phyloP scores from a whole-genome alignment of 805 yeast species.

The Candida golubevii region DNA sequence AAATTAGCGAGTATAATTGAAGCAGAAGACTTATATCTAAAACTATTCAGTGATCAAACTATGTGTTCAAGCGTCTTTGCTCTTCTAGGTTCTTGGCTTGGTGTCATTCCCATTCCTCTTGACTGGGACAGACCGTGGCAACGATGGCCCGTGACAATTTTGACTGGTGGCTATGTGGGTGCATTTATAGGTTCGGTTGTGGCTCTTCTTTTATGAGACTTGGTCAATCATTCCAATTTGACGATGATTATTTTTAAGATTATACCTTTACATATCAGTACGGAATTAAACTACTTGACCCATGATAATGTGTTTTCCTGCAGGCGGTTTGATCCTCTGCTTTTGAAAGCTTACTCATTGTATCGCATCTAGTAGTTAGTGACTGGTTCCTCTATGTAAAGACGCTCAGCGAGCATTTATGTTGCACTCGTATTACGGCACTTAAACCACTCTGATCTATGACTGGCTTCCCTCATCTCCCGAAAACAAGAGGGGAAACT shows the following conservation, averaged over 20 bases:
- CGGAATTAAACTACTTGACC: too few relatives aligned
- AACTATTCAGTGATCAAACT: slow-evolving; percentile 24
- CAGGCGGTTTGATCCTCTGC: too few relatives aligned
- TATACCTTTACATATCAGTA: too few relatives aligned
- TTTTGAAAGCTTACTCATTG: too few relatives aligned
- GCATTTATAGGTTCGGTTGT: slow-evolving; percentile 48
- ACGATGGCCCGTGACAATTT: slow-evolving; percentile 85
- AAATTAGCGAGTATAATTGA: slow-evolving; percentile 23
- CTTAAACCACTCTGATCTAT: background rate
- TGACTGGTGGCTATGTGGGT: slow-evolving; percentile 77
- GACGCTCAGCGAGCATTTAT: too few relatives aligned
- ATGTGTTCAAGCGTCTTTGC: slow-evolving; percentile 26
- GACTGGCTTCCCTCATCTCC: slow-evolving; percentile 33
- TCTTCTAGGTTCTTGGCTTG: slow-evolving; percentile 78
- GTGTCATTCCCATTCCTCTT: slow-evolving; percentile 88
- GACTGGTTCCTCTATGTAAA: too few relatives aligned
- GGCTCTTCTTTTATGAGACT: slow-evolving; percentile 1
- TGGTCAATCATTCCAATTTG: too few relatives aligned
- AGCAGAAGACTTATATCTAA: slow-evolving; percentile 25
- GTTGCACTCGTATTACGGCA: too few relatives aligned
- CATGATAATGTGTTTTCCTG: too few relatives aligned
- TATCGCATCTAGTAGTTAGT: too few relatives aligned
- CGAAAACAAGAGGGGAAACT: slow-evolving; percentile 34
- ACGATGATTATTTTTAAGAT: too few relatives aligned
- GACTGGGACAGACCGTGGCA: slow-evolving; percentile 99